Conservation (phyloP, 306 rosid species). For the Myrica gale region DNA sequence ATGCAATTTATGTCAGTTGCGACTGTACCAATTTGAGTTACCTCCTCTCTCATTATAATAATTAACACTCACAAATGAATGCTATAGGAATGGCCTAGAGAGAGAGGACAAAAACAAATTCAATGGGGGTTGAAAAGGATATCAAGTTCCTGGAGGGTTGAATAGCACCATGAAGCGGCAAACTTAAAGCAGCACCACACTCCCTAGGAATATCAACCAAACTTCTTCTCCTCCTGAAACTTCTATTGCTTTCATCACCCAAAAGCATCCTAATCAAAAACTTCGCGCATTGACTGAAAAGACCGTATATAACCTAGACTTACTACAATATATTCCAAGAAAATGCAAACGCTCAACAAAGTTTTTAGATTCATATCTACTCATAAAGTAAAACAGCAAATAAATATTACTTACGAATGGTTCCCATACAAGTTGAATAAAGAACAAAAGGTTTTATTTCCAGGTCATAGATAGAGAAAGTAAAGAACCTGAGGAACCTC, state of each 20-base stretch:
- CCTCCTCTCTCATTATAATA: background rate
- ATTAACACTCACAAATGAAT: background rate
- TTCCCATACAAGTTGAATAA: background rate
- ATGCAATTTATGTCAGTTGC: background rate
- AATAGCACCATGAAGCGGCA: background rate
- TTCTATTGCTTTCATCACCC: background rate
- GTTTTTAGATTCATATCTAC: constrained; percentile 5
- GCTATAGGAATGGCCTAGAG: background rate
- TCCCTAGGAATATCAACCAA: background rate
- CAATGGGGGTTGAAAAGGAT: background rate
- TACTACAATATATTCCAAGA: background rate
- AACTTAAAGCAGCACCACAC: background rate
- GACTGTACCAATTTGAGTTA: background rate
- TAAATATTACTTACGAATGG: background rate
- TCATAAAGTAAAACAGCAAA: background rate
- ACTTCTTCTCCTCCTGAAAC: background rate
- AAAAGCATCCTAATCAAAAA: background rate
- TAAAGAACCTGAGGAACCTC: constrained; percentile 85
- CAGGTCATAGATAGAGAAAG: background rate
- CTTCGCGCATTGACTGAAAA: background rate
- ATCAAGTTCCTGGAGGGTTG: background rate
- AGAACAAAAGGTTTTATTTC: background rate
- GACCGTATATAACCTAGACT: background rate
- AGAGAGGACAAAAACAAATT: no score
- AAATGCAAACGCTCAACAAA: background rate